Evolutionary conservation across 2,329 filamentous ascomycete genomes (phyloP).

Genomic region (Metarhizium robertsii): DNA sequence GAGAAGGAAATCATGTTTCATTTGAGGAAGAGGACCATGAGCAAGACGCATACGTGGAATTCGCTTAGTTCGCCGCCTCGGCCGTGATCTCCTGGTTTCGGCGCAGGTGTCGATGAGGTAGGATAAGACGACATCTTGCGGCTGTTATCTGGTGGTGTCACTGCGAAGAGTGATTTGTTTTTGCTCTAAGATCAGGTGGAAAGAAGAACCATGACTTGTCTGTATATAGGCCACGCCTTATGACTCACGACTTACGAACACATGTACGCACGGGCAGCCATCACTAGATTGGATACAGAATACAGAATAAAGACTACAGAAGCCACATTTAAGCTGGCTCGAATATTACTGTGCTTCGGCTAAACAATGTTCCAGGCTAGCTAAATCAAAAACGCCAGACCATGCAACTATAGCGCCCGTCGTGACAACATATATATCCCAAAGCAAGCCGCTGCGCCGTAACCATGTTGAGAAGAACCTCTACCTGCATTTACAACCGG

Average conservation of each 20-base stretch:
- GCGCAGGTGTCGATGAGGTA: neutral
- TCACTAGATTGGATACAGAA: neutral
- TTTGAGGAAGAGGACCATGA: conserved; percentile 47
- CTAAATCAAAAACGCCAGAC: neutral
- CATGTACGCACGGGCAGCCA: neutral
- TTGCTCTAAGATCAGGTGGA: neutral
- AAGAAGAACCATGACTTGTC: neutral
- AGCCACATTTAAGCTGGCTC: neutral
- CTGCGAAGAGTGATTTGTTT: neutral
- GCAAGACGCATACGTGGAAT: conserved; percentile 45
- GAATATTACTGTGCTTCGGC: neutral
- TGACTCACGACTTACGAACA: conserved; percentile 5
- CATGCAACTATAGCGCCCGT: neutral
- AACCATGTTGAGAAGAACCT: neutral
- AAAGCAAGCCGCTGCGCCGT: neutral
- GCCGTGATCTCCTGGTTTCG: neutral
- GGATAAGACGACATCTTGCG: neutral
- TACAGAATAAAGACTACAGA: neutral
- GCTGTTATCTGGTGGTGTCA: neutral
- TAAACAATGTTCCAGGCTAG: neutral
- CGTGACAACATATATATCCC: neutral
- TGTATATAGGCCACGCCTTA: neutral
- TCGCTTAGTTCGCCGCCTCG: conserved; percentile 24
- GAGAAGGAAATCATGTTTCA: conserved; percentile 47
- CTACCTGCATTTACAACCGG: conserved; percentile 6